Percentiles rank a stretch among this genome's conserved stretches.
phyloP scores from a whole-genome alignment of 352 stramenopile species.

The Globisporangium cystogenes region DNA sequence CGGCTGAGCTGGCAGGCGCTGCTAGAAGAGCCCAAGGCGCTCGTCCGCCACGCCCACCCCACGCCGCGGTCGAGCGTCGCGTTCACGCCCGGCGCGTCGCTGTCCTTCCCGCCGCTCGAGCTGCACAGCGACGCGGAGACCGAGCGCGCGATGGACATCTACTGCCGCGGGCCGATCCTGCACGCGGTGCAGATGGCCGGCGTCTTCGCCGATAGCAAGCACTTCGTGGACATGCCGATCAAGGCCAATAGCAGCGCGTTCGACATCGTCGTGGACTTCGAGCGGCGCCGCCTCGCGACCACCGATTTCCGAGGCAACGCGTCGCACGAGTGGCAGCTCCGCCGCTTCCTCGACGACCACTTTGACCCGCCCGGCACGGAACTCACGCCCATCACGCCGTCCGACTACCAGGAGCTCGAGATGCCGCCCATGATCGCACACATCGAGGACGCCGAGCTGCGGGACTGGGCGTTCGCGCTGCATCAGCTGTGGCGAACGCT shows the following conservation, averaged over 20 bases:
- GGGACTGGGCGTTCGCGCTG: conserved; percentile 60
- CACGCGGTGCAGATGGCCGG: conserved; percentile 65
- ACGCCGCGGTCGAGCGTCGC: not conserved
- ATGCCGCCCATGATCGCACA: conserved; percentile 46
- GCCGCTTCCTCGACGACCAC: conserved; percentile 69
- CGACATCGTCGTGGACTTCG: conserved; percentile 68
- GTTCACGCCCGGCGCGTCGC: not conserved
- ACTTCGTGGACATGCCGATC: conserved; percentile 93
- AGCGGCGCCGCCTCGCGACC: conserved; percentile 42
- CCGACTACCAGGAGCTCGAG: conserved; percentile 54
- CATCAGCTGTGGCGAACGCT: conserved; percentile 77
- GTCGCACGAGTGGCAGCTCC: conserved; percentile 37
- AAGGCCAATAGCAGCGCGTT: conserved; percentile 68
- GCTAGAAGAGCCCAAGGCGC: not conserved
- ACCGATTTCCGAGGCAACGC: conserved; percentile 31
- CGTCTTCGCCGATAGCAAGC: conserved; percentile 88
- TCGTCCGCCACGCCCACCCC: not conserved
- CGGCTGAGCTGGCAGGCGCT: not conserved
- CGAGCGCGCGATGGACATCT: conserved; percentile 68
- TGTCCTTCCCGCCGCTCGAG: conserved; percentile 11
- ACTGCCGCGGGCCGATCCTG: conserved; percentile 59
- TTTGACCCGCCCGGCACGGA: conserved; percentile 80
- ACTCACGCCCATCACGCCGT: conserved; percentile 58
- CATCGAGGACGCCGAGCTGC: conserved; percentile 45
- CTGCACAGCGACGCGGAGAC: conserved; percentile 36